Evolutionary conservation across 805 yeast species (phyloP).

Genomic region (Saturnispora ahearnii): DNA sequence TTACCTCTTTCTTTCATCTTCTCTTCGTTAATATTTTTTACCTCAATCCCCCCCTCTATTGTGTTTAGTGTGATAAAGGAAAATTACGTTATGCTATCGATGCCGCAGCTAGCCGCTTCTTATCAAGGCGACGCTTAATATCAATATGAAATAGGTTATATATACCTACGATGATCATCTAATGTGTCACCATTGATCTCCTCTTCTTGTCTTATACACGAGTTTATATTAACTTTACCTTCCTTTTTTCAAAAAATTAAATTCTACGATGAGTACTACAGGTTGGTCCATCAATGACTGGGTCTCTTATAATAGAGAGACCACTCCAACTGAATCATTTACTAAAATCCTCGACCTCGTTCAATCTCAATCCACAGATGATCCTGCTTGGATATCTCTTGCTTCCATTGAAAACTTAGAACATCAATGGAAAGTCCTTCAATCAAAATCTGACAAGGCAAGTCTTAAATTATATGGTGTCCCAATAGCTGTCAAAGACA

Average conservation of each 20-base stretch:
- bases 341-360: constrained; percentile 41
- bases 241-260: not conserved
- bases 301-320: constrained; percentile 55
- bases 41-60: not conserved
- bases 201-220: not conserved
- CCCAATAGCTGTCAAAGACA: constrained; percentile 91
- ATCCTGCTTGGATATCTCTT: constrained; percentile 90
- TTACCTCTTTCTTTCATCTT: no score
- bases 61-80: not conserved
- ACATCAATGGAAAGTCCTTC: constrained; percentile 74
- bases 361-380: constrained; percentile 34
- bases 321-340: constrained; percentile 55
- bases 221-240: not conserved
- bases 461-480: constrained; percentile 77
- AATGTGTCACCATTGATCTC: not conserved
- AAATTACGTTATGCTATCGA: not conserved
- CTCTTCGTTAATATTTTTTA: no score
- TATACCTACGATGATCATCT: not conserved
- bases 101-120: constrained; percentile 2
- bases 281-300: constrained; percentile 86
- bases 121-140: not conserved
- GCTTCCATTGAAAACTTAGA: constrained; percentile 51
- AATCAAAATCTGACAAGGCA: constrained; percentile 47
- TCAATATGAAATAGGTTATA: not conserved
- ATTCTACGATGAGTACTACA: constrained; percentile 19